phyloP scores from a whole-genome alignment of 1,139 yeast genomes.

The Pichia sp. region DNA sequence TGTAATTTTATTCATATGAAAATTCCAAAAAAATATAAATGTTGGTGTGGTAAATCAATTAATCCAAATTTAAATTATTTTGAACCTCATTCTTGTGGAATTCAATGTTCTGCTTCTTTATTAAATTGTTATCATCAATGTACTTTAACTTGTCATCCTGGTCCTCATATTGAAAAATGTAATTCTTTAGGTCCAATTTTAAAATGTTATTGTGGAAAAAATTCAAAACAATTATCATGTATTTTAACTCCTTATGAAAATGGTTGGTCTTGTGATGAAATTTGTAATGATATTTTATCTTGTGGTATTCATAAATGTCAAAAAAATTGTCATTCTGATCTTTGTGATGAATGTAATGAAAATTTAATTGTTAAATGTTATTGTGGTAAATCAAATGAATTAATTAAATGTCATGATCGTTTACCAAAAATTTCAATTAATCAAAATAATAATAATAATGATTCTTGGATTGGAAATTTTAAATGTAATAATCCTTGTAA shows the following conservation, averaged over 20 bases:
- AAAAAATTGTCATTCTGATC: conserved; percentile 59
- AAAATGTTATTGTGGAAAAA: conserved; percentile 71
- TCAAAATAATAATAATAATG: conserved; percentile 24
- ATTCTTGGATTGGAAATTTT: conserved; percentile 56
- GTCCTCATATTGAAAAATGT: conserved; percentile 74
- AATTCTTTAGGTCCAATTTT: conserved; percentile 68
- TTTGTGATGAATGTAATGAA: conserved; percentile 68
- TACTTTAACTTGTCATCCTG: conserved; percentile 76
- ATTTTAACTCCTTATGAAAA: conserved; percentile 57
- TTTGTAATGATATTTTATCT: conserved; percentile 53
- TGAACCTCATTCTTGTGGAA: conserved; percentile 86
- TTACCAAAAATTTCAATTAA: conserved; percentile 30
- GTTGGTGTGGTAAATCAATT: conserved; percentile 84
- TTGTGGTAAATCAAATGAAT: conserved; percentile 55
- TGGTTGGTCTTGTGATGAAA: conserved; percentile 64
- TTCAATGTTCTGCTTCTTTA: conserved; percentile 56
- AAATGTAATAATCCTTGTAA: conserved; percentile 50
- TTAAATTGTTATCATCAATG: conserved; percentile 65
- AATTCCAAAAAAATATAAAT: conserved; percentile 59
- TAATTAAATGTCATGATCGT: conserved; percentile 46
- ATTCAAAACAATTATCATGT: conserved; percentile 63
- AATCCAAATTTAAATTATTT: conserved; percentile 58
- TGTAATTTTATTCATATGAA: conserved; percentile 54
- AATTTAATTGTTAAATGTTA: conserved; percentile 50
- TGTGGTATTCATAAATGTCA: conserved; percentile 72